Conservation (phyloP, 345 rosid genomes). For the Aethionema arabicum region DNA sequence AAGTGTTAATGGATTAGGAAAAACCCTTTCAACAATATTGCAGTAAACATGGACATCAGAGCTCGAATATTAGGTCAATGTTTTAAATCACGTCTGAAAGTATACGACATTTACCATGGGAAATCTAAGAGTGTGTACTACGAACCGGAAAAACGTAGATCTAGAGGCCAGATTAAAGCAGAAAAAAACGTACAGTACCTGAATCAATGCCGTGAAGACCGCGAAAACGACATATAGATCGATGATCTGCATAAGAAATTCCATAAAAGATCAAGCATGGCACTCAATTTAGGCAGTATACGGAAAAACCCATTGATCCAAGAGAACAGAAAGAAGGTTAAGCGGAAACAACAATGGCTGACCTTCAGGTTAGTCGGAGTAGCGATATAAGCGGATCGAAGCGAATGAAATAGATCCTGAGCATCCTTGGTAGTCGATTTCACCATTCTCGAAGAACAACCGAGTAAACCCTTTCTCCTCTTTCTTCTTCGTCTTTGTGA, state of each 20-base stretch:
- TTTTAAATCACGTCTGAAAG: background rate
- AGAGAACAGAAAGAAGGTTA: background rate
- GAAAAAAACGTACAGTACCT: slow-evolving; percentile 43
- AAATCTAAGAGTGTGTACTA: background rate
- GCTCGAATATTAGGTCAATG: too few species aligned
- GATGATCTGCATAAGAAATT: slow-evolving; percentile 56
- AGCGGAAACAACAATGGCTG: slow-evolving; percentile 25
- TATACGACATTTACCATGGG: slow-evolving; percentile 8
- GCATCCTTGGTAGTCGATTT: slow-evolving; percentile 66
- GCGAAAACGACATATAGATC: slow-evolving; percentile 85
- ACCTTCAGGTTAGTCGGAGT: slow-evolving; percentile 76
- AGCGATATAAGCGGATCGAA: slow-evolving; percentile 72
- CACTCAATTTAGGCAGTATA: background rate
- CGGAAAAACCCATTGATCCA: slow-evolving; percentile 4
- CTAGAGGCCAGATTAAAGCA: background rate
- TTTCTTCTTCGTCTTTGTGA: slow-evolving; percentile 26
- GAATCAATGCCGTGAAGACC: slow-evolving; percentile 76
- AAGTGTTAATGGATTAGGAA: background rate
- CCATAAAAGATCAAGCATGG: background rate
- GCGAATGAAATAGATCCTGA: slow-evolving; percentile 67
- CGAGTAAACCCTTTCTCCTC: slow-evolving; percentile 1
- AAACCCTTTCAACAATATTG: background rate
- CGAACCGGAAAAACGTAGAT: slow-evolving; percentile 25
- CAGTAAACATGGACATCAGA: background rate
- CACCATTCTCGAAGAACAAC: slow-evolving; percentile 46